Evolutionary conservation across 2,329 filamentous ascomycete species (phyloP).

Genomic region (Cladosporium phlei): DNA sequence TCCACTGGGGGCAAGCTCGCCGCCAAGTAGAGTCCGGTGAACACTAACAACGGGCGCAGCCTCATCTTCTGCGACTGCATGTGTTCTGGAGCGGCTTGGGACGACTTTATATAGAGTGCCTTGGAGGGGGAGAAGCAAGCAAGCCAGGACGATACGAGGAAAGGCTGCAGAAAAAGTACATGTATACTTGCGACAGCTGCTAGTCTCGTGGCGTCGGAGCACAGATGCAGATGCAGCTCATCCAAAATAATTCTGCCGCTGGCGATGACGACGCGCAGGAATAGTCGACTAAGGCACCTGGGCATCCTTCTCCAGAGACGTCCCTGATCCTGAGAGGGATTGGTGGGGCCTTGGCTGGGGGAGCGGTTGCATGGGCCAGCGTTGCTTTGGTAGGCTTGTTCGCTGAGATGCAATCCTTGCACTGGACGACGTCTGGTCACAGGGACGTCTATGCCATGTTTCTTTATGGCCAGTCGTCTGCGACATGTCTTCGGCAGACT

Average conservation of each 20-base stretch:
- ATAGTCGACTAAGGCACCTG: too few relatives aligned
- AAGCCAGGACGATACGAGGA: too few relatives aligned
- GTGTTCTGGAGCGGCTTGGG: too few relatives aligned
- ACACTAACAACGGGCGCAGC: too few relatives aligned
- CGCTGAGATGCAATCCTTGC: not conserved
- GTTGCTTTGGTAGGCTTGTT: conserved; percentile 11
- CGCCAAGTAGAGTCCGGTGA: too few relatives aligned
- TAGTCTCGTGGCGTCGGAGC: not conserved
- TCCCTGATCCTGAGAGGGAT: not conserved
- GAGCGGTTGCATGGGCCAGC: not conserved
- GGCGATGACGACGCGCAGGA: conserved; percentile 6
- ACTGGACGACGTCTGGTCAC: not conserved
- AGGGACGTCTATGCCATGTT: not conserved
- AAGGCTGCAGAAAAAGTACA: too few relatives aligned
- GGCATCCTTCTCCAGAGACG: not conserved
- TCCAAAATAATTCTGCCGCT: conserved; percentile 9
- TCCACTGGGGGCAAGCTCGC: too few relatives aligned
- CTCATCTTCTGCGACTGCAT: too few relatives aligned
- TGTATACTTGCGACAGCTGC: too few relatives aligned
- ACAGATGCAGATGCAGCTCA: conserved; percentile 5
- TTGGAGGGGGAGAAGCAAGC: too few relatives aligned
- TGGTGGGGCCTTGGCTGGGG: not conserved
- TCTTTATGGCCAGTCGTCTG: not conserved
- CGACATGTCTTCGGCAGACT: not conserved
- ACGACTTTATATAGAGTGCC: too few relatives aligned